Conservation (phyloP, 495 filamentous ascomycete species). For the Mytilinidion resinicola region DNA sequence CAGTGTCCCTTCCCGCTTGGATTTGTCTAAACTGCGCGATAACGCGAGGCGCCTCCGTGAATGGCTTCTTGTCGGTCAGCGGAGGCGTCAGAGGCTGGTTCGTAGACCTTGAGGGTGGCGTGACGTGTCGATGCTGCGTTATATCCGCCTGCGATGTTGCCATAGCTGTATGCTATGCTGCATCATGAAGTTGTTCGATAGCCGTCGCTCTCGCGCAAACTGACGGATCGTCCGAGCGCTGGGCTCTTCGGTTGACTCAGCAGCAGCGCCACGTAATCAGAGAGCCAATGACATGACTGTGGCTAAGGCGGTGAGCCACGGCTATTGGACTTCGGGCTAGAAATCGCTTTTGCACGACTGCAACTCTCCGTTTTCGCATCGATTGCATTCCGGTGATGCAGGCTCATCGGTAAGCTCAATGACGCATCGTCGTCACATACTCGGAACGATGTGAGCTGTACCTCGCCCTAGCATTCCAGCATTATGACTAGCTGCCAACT, state of each 20-base stretch:
- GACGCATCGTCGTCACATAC: too few relatives aligned
- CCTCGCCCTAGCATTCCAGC: too few relatives aligned
- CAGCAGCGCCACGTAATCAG: neutral
- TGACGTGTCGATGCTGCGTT: conserved; percentile 6
- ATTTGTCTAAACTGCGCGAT: conserved; percentile 9
- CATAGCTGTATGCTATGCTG: conserved; percentile 13
- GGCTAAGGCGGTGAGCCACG: too few relatives aligned
- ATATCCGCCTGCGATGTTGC: too few relatives aligned
- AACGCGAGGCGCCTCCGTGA: neutral
- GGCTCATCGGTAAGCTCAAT: too few relatives aligned
- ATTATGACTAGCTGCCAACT: too few relatives aligned
- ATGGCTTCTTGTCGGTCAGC: conserved; percentile 11
- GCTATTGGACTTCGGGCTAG: too few relatives aligned
- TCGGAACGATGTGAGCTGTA: too few relatives aligned
- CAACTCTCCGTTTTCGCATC: too few relatives aligned
- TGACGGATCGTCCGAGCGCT: neutral
- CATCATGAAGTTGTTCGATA: conserved; percentile 6
- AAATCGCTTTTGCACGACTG: too few relatives aligned
- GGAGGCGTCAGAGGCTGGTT: conserved; percentile 15
- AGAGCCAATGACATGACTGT: too few relatives aligned
- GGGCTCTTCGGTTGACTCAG: conserved; percentile 1
- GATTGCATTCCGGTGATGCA: too few relatives aligned
- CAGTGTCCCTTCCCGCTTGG: conserved; percentile 2
- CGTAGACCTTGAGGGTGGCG: conserved; percentile 9
- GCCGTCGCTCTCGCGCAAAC: conserved; percentile 5